Evolutionary conservation across 2,329 filamentous ascomycete species (phyloP), one percentile per base, ranked within the genome.

Genomic region (Tolypocladium nubicola): DNA sequence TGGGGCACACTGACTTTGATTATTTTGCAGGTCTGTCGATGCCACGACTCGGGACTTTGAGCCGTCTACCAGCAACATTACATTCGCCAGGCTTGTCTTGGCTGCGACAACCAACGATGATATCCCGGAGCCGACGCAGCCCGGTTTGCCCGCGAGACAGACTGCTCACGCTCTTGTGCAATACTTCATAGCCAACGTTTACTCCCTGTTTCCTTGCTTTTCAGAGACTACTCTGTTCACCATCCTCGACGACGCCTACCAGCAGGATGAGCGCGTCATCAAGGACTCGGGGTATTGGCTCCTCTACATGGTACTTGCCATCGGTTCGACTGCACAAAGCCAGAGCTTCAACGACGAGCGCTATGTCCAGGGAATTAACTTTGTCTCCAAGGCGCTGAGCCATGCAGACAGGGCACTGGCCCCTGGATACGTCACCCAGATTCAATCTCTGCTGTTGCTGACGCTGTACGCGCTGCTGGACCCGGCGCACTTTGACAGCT

Each of bases 41-140:
- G 92, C 94, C 35, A 97, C 92, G 0, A 93, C 92, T 1, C 83
- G 91, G 67, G 94, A 97, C 71, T 97, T 97, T 67, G 90, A 96
- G 69, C 88, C 90, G 10, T 90, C 92, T 58, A 86, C 88, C 37
- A 88, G 85, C 59, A 90, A 90, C 66, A 95, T 96, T 82, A 96
- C 91, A 0, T 97, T 97, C 78, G 90, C 91, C 33, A 86, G 90
- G 40, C 80, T 97, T 23, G 88, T 97, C 30, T 75, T 96, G 35
- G 89, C 89, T n/a, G 88, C 93, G 7, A 86, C 89, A 41, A 83
- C 83, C 11, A 89, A 90, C 63, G 86, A 91, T 66, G 76, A 82
- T 9, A 73, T 95, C 26, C 88, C 89, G 5, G 79, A 82, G 52
- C 79, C 80, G 3, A 73, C 78, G 38, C 80, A 83, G 59, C 77